Conservation (phyloP, 169 alveolate species). For the Babesia ovata region DNA sequence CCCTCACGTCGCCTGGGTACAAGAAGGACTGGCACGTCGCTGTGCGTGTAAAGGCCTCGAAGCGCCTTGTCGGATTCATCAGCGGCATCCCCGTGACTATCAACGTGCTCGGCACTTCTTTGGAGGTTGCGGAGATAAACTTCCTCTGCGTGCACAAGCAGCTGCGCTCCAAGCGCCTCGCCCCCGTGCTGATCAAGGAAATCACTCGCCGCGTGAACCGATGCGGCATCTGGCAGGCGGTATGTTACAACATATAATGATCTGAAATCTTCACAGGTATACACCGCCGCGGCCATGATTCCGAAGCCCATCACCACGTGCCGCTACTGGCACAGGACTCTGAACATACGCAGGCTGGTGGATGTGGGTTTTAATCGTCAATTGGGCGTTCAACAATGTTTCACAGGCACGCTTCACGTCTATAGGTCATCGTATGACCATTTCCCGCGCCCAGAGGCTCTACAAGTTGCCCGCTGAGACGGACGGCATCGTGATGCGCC, state of each 20-base stretch:
- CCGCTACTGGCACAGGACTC: constrained; percentile 86
- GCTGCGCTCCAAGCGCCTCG: constrained; percentile 93
- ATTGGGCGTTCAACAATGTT: neutral
- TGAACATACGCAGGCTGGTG: constrained; percentile 85
- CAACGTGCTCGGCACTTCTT: constrained; percentile 74
- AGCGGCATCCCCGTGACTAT: constrained; percentile 93
- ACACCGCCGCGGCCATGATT: constrained; percentile 95
- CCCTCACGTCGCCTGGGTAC: constrained; percentile 90
- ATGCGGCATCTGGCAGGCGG: constrained; percentile 95
- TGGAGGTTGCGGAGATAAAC: constrained; percentile 93
- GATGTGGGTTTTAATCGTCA: constrained; percentile 71
- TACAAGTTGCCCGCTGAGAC: constrained; percentile 80
- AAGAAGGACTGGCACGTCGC: constrained; percentile 92
- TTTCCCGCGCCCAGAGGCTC: constrained; percentile 86
- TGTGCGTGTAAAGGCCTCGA: constrained; percentile 81
- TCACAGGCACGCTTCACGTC: constrained; percentile 81
- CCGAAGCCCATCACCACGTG: constrained; percentile 94
- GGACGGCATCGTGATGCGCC: constrained; percentile 73
- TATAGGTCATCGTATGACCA: constrained; percentile 85
- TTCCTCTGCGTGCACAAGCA: constrained; percentile 97
- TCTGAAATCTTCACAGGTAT: constrained; percentile 48
- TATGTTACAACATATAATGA: constrained; percentile 33
- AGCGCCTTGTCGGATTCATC: constrained; percentile 89
- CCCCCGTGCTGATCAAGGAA: constrained; percentile 94
- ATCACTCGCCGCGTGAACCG: constrained; percentile 95